Evolutionary conservation across 2,329 filamentous ascomycete genomes (phyloP).

Genomic region (Metarhizium album): DNA sequence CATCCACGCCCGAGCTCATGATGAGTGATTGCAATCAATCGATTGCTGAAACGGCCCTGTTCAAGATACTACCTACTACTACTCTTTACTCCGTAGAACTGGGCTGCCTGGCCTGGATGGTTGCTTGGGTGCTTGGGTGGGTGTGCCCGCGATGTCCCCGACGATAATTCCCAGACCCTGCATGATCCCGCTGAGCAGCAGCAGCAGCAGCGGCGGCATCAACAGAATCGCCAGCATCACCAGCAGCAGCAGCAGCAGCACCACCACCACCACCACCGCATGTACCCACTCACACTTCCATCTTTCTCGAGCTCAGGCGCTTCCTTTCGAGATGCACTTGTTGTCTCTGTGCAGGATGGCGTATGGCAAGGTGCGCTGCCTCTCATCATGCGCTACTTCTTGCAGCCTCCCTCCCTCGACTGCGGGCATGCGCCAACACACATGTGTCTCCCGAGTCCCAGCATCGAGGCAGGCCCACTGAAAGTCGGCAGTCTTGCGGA

Average conservation of each 20-base stretch:
- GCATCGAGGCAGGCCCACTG: not conserved
- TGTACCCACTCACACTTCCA: slow-evolving; percentile 7
- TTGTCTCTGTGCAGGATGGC: not conserved
- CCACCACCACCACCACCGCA: slow-evolving; percentile 8
- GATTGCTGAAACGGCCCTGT: not conserved
- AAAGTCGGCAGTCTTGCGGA: too few relatives aligned
- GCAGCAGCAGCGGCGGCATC: slow-evolving; percentile 5
- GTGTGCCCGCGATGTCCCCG: not conserved
- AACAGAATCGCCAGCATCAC: not conserved
- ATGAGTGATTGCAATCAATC: not conserved
- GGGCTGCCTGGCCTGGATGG: not conserved
- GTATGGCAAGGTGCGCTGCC: not conserved
- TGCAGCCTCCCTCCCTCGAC: not conserved
- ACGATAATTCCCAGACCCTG: slow-evolving; percentile 14
- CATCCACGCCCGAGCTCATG: not conserved
- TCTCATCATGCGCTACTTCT: not conserved
- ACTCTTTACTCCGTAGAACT: too few relatives aligned
- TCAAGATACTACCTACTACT: too few relatives aligned
- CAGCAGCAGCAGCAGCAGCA: slow-evolving; percentile 8
- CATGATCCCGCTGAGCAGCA: slow-evolving; percentile 17
- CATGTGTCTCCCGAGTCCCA: not conserved
- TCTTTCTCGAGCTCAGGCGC: not conserved
- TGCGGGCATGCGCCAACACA: not conserved
- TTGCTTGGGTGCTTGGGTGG: not conserved
- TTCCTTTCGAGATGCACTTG: not conserved